Evolutionary conservation across 805 yeast species (phyloP).

Genomic region (Candida dendrica): DNA sequence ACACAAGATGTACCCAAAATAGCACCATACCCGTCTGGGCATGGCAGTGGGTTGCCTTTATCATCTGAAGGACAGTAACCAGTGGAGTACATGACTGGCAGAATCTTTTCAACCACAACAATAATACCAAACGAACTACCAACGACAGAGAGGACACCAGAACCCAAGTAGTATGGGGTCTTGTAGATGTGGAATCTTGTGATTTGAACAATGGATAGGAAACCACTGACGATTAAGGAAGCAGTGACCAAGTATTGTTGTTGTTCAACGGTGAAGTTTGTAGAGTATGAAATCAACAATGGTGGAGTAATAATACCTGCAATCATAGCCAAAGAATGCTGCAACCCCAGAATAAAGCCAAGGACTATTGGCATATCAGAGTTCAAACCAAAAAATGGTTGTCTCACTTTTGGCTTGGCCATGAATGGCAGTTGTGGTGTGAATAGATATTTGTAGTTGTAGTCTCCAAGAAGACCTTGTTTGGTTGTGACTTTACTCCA

Average conservation of each 20-base stretch:
- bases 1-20: constrained; percentile 70
- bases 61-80: constrained; percentile 61
- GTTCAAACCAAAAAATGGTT: constrained; percentile 78
- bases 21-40: constrained; percentile 88
- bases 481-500: constrained; percentile 42
- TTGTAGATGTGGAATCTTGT: constrained; percentile 71
- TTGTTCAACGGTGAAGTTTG: constrained; percentile 45
- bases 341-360: constrained; percentile 75
- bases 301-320: constrained; percentile 90
- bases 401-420: constrained; percentile 36
- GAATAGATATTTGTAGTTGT: constrained; percentile 74
- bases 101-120: constrained; percentile 66
- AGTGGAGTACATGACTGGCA: constrained; percentile 70
- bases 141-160: constrained; percentile 82
- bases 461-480: constrained; percentile 82
- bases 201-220: constrained; percentile 69
- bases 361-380: constrained; percentile 73
- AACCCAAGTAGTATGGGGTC: constrained; percentile 78
- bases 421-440: constrained; percentile 73
- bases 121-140: constrained; percentile 90
- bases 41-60: constrained; percentile 64
- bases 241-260: constrained; percentile 68
- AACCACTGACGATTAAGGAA: constrained; percentile 61
- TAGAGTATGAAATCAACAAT: constrained; percentile 55
- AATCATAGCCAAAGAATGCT: constrained; percentile 84